phyloP scores from a whole-genome alignment of 345 rosid species.

The Hypericum perforatum region DNA sequence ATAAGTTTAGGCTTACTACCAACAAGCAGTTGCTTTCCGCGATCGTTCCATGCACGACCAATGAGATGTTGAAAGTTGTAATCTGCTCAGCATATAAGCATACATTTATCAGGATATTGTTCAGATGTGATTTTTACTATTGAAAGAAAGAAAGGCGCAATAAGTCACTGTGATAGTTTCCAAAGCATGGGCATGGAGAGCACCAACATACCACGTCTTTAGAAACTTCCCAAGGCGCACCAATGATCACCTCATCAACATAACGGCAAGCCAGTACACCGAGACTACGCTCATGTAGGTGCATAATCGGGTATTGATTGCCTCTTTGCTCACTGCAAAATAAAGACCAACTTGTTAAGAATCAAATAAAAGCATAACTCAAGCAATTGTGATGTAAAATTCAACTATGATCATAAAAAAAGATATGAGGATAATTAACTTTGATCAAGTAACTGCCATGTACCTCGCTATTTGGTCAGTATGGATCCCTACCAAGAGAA shows the following conservation, averaged over 20 bases:
- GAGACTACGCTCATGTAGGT: constrained; percentile 74
- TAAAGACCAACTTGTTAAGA: constrained; percentile 1
- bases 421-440: too few species aligned
- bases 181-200: too few species aligned
- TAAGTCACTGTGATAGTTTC: too few species aligned
- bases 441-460: neutral
- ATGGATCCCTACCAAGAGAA: constrained; percentile 70
- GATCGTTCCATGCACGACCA: constrained; percentile 83
- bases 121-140: too few species aligned
- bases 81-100: constrained; percentile 32
- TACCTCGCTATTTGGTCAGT: constrained; percentile 65
- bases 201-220: constrained; percentile 50
- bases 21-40: constrained; percentile 44
- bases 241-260: constrained; percentile 75
- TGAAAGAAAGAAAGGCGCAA: too few species aligned
- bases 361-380: neutral
- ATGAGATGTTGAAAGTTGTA: constrained; percentile 66
- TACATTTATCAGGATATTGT: too few species aligned
- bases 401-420: too few species aligned
- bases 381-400: neutral
- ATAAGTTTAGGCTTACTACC: constrained; percentile 23
- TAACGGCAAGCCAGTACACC: constrained; percentile 68
- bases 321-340: constrained; percentile 58
- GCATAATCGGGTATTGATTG: constrained; percentile 66
- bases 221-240: constrained; percentile 67